Conservation (phyloP, 1,284 basidiomycete genomes). For the Rhodotorula sp. region DNA sequence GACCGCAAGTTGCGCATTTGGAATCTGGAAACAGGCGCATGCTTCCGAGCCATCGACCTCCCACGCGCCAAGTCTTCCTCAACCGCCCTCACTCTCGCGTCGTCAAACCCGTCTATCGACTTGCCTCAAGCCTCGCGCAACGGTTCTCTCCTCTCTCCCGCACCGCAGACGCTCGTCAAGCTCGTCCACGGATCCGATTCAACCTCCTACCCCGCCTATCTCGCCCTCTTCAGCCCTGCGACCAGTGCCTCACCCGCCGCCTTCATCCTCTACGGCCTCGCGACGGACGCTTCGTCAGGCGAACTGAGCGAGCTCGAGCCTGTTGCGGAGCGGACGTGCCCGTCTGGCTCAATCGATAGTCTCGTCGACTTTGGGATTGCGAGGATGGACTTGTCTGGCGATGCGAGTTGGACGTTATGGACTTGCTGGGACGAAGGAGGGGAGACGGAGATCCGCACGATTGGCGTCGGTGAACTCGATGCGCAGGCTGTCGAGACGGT, state of each 20-base stretch:
- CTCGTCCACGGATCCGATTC: slow-evolving; percentile 45
- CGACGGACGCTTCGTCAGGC: slow-evolving; percentile 41
- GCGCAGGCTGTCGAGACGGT: slow-evolving; percentile 45
- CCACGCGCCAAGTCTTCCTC: slow-evolving; percentile 37
- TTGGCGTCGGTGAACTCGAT: slow-evolving; percentile 33
- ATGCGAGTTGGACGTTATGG: slow-evolving; percentile 50
- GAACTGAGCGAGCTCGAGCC: slow-evolving; percentile 44
- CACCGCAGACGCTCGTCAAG: slow-evolving; percentile 45
- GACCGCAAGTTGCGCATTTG: slow-evolving; percentile 80
- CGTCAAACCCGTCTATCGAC: slow-evolving; percentile 15
- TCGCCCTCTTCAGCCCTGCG: slow-evolving; percentile 49
- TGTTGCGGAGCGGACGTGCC: slow-evolving; percentile 44
- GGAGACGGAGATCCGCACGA: slow-evolving; percentile 34
- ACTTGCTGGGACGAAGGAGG: slow-evolving; percentile 51
- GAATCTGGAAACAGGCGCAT: slow-evolving; percentile 53
- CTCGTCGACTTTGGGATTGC: slow-evolving; percentile 51
- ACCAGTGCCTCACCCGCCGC: slow-evolving; percentile 46
- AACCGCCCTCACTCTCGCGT: slow-evolving; percentile 38
- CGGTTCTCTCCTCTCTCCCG: slow-evolving; percentile 26
- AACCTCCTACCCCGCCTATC: slow-evolving; percentile 47
- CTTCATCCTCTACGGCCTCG: slow-evolving; percentile 49
- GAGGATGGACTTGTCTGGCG: slow-evolving; percentile 42
- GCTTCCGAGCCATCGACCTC: slow-evolving; percentile 49
- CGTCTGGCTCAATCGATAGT: slow-evolving; percentile 42
- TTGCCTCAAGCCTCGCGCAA: slow-evolving; percentile 16